Percentiles rank a stretch among this genome's conserved stretches.
Conservation (phyloP, 2,329 filamentous ascomycete species). For the Fusarium sp. region DNA sequence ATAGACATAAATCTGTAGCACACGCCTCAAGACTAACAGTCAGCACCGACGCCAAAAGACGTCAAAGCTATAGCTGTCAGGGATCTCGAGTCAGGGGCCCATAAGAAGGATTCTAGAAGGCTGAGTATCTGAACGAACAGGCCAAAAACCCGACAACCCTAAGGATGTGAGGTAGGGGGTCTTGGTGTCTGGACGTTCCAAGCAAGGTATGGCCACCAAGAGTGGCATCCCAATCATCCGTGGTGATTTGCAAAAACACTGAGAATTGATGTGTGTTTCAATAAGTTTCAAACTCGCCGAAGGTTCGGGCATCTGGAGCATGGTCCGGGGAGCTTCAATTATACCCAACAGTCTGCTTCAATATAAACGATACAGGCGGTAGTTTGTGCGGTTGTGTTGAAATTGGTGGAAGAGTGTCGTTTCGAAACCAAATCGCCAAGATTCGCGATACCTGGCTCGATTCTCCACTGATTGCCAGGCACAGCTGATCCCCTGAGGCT, state of each 20-base stretch:
- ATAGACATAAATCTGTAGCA: conserved; percentile 26
- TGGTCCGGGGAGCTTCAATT: background rate
- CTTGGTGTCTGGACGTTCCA: conserved; percentile 4
- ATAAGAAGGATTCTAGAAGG: conserved; percentile 44
- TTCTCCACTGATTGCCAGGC: conserved; percentile 20
- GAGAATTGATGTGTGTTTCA: background rate
- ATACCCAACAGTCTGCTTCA: background rate
- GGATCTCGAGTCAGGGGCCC: conserved; percentile 25
- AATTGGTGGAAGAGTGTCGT: conserved; percentile 11
- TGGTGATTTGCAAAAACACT: background rate
- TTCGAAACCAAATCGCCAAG: conserved; percentile 26
- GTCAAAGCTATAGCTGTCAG: conserved; percentile 25
- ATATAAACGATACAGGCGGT: conserved; percentile 1
- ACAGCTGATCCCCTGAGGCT: conserved; percentile 5
- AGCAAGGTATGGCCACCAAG: conserved; percentile 11
- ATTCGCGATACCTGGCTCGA: conserved; percentile 4
- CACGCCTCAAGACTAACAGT: conserved; percentile 18
- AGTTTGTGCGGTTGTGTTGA: background rate
- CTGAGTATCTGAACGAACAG: conserved; percentile 26
- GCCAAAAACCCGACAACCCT: background rate
- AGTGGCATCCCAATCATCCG: conserved; percentile 3
- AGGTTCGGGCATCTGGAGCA: background rate
- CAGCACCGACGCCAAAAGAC: conserved; percentile 25
- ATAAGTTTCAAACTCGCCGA: background rate
- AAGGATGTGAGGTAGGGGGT: conserved; percentile 22